phyloP scores from a whole-genome alignment of 495 filamentous ascomycete genomes.

The Penicillium mononematosum region DNA sequence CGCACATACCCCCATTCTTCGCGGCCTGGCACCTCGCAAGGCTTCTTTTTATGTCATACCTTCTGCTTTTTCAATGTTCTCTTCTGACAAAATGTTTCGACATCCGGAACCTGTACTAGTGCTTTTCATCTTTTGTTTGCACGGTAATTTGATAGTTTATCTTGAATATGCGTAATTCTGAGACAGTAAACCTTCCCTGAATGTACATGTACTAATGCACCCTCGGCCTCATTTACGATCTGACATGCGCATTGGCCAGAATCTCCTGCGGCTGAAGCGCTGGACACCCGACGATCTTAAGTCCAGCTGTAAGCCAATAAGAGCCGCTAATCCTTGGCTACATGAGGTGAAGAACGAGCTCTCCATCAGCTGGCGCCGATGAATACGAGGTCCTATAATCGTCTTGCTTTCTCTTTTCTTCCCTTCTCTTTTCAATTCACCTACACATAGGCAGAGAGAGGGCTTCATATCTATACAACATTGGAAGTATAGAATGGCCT shows the following conservation, averaged over 20 bases:
- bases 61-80: conserved; percentile 17
- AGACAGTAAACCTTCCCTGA: not conserved
- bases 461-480: not conserved
- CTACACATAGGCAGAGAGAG: not conserved
- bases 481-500: not conserved
- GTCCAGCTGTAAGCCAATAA: conserved; percentile 11
- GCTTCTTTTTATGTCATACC: conserved; percentile 28
- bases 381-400: conserved; percentile 9
- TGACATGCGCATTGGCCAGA: conserved; percentile 9
- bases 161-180: not conserved
- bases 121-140: conserved; percentile 3
- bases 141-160: conserved; percentile 12
- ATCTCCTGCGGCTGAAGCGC: conserved; percentile 9
- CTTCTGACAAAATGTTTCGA: conserved; percentile 9
- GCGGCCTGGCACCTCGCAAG: conserved; percentile 18
- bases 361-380: not conserved
- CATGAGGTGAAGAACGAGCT: conserved; percentile 10
- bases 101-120: conserved; percentile 10
- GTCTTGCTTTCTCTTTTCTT: not conserved
- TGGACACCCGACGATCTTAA: conserved; percentile 3
- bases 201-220: not conserved
- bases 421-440: not conserved
- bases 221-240: conserved; percentile 4
- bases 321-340: conserved; percentile 1
- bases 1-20: conserved; percentile 28